phyloP scores from a whole-genome alignment of 2,329 filamentous ascomycete genomes.

The Sordariomycetes sp. region DNA sequence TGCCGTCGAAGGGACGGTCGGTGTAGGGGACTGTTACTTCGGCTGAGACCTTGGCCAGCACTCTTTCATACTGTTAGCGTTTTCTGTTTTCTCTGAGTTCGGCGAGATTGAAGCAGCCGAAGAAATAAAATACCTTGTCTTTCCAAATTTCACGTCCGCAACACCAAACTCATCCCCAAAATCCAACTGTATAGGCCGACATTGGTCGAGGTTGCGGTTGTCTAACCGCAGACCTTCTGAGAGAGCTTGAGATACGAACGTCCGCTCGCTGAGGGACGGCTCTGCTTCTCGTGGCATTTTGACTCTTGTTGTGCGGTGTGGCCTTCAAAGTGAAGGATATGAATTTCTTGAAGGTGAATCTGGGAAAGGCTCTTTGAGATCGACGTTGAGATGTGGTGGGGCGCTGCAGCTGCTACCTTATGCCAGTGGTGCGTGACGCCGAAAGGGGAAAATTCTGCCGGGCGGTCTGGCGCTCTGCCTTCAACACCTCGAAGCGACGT shows the following conservation, averaged over 20 bases:
- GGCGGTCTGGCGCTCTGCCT: conserved; percentile 28
- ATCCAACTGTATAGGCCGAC: conserved; percentile 64
- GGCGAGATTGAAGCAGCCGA: too few relatives aligned
- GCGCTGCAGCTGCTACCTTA: too few relatives aligned
- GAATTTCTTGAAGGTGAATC: too few relatives aligned
- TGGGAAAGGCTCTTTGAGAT: too few relatives aligned
- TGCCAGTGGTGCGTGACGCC: too few relatives aligned
- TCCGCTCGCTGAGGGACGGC: conserved; percentile 79
- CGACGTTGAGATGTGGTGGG: too few relatives aligned
- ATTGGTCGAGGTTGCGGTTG: conserved; percentile 71
- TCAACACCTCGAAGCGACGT: not conserved
- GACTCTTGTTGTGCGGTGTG: conserved; percentile 6
- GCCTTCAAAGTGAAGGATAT: conserved; percentile 2
- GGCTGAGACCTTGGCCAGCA: conserved; percentile 77
- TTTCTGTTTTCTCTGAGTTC: conserved; percentile 3
- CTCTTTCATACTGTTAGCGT: conserved; percentile 36
- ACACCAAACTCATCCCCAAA: conserved; percentile 91
- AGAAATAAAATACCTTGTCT: conserved; percentile 91
- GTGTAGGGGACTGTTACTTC: conserved; percentile 78
- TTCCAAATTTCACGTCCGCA: conserved; percentile 78
- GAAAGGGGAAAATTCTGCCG: conserved; percentile 40
- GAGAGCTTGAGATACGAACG: conserved; percentile 77
- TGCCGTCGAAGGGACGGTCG: conserved; percentile 89
- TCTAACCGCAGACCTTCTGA: conserved; percentile 75
- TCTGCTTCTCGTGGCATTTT: conserved; percentile 88